These are phyloP conservation scores for Cucumis variabilis DNA, from an alignment of 331 rosid species.

Conservation along the genomic window DNA sequence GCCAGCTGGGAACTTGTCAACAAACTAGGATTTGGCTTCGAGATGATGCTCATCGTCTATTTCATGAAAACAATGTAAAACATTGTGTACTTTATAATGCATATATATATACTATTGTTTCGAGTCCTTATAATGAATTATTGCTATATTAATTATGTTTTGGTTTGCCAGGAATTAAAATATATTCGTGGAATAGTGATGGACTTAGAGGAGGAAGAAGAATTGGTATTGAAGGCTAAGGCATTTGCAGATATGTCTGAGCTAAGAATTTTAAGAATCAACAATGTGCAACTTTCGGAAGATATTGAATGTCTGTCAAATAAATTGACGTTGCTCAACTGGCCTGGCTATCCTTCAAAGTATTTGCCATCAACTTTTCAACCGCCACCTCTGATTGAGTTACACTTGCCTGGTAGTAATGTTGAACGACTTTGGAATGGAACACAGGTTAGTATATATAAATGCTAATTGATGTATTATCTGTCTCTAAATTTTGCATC, in stretches of 20 bases:
- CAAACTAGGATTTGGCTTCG: background rate
- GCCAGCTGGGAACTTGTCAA: background rate
- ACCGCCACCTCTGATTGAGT: background rate
- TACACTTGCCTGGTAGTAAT: background rate
- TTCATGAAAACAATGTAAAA: background rate
- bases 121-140: background rate
- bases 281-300: background rate
- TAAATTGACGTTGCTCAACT: background rate
- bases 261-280: background rate
- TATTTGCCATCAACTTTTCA: background rate
- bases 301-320: slow-evolving; percentile 10
- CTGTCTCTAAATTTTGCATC: background rate
- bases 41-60: background rate
- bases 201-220: background rate
- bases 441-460: background rate
- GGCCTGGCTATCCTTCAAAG: slow-evolving; percentile 28
- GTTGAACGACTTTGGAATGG: background rate
- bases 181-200: background rate
- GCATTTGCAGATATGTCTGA: background rate
- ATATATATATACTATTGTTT: background rate
- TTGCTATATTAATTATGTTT: background rate
- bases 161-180: background rate
- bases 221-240: background rate
- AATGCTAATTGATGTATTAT: background rate
- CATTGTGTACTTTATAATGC: background rate